Base-by-base conservation (phyloP, 352 stramenopile species). In the Globisporangium paroecandrum region DNA sequence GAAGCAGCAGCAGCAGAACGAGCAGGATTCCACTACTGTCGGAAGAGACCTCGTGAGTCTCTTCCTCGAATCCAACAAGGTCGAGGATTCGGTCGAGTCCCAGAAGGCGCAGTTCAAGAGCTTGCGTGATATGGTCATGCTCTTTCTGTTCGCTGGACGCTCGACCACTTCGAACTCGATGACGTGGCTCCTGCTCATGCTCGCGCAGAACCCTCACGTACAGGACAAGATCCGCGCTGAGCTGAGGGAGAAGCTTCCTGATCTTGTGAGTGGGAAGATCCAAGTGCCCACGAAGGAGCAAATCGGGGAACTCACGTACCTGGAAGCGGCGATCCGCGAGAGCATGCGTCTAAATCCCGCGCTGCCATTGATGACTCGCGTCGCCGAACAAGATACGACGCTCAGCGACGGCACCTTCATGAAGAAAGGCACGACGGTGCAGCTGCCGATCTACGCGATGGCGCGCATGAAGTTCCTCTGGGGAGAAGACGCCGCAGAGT, bases 101-200 rank as follows among this genome's bases (percentile, higher is more conserved):
- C 43, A 20, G 4, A 27, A 59, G 12, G 64, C 25, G 27, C 41
- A 65, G 25, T 47, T 58, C 8, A 83, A 81, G 32, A 79, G 84
- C 54, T 66, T 97, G 27, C 65, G 77, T 1, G 83, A 94, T 51
- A 77, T 97, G 34, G 71, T 87, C 12, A 75, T 96, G 4, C 77
- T 77, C 5, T 87, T 96, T 51, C 68, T 97, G 12, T 65, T 90
- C 36, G 89, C 79, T 7, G 89, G 85, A 3, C 77, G 85, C 29
- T 85, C 95, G 65, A 96, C 89, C 0, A 96, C 89, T 0, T 81
- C 87, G 0, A 78, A 71, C 65, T 85, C 83, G 29, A 62, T 96
- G n/a, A 76, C 63, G 12, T 97, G 89, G 89, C 68, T 94, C n/a
- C 72, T 96, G n/a, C 80, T 89, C 58, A 78, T 87, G 57, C 69